Evolutionary conservation across 2,329 filamentous ascomycete genomes (phyloP), one percentile per base, ranked within the genome.

Genomic region (Mycogone perniciosa): DNA sequence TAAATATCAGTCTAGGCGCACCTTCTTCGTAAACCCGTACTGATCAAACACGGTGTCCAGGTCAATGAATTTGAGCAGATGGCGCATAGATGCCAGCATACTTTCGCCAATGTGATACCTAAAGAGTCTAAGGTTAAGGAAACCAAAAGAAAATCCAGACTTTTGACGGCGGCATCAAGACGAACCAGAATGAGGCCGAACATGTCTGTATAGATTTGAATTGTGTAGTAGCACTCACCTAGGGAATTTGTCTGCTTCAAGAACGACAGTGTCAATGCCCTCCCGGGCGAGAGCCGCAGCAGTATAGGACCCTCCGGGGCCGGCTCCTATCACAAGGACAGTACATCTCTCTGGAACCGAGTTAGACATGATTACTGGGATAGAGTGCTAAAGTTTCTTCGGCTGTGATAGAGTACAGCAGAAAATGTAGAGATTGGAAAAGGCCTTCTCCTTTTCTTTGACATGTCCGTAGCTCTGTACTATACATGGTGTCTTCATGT

Each of bases 301-400:
- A 1, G 71, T 53, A 48, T 74, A 76, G 0, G 74, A 76, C 3
- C 74, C 73, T 0, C 58, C 71, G 5, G 73, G 74, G 4, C 74
- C 74, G 26, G 70, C 72, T 5, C 73, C 73, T 1, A 74, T 56
- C 6, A 76, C 69, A 2, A 75, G 62, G 1, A 74, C 71, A 5
- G 62, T 65, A 42, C 59, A 64, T 7, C 55, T 44, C 34, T 56
- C 48, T 3, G 64, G 60, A 13, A 50, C 13, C 3, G 20, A 20
- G n/a, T 30, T 39, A 50, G 67, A 20, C 48, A 50, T 50, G 35
- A 7, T 46, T 44, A 45, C n/a, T 20, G 20, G 20, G 20, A 20
- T 20, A 20, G 20, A 20, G 20, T 20, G 20, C 3, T 20, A 20
- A 20, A 20, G 20, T 20, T 20, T 20, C 20, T 20, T 20, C 20